phyloP scores from a whole-genome alignment of 1,284 basidiomycete species.

The Cyathus pygmaeus region DNA sequence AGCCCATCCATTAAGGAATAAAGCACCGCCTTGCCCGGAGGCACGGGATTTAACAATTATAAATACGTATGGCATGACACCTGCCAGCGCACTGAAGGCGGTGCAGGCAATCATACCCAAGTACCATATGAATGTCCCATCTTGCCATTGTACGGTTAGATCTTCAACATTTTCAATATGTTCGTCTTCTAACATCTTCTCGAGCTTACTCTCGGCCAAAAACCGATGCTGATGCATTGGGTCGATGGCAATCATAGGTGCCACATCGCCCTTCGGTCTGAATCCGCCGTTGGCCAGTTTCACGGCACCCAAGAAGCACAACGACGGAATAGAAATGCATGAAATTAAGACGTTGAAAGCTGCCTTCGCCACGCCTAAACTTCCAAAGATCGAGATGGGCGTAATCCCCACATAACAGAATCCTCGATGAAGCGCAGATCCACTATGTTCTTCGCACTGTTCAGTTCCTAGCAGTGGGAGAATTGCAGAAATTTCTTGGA shows the following conservation, averaged over 20 bases:
- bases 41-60: no score
- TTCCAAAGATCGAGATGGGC: constrained; percentile 31
- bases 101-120: neutral
- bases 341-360: constrained; percentile 12
- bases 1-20: no score
- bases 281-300: neutral
- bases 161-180: neutral
- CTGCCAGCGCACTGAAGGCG: no score
- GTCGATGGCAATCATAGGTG: neutral
- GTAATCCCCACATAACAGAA: constrained; percentile 24
- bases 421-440: constrained; percentile 15
- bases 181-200: neutral
- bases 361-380: constrained; percentile 22
- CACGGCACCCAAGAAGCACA: constrained; percentile 17
- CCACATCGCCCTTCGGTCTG: neutral
- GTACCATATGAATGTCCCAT: neutral
- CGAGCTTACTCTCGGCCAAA: neutral
- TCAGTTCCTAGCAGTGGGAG: constrained; percentile 28
- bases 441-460: constrained; percentile 25
- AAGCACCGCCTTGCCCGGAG: no score
- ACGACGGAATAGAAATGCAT: constrained; percentile 5
- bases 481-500: constrained; percentile 25
- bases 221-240: neutral
- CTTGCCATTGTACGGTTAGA: neutral
- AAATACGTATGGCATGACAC: no score